Percentiles rank a stretch among this genome's conserved stretches.
phyloP scores from a whole-genome alignment of 306 rosid genomes.

The Hippophae gyantsensis region DNA sequence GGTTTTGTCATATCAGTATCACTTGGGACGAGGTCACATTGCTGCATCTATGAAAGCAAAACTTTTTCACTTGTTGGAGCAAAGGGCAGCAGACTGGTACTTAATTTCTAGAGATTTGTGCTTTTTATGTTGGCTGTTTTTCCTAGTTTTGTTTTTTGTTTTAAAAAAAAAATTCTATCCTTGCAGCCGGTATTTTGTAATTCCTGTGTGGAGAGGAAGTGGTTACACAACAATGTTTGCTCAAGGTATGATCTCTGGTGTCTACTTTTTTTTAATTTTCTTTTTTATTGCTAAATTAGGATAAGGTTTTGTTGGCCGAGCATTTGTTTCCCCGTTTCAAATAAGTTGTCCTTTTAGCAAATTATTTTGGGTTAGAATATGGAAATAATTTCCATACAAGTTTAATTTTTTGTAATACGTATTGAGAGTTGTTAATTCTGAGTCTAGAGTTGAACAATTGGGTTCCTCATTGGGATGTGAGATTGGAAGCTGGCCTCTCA shows the following conservation, averaged over 20 bases:
- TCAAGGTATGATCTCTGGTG: constrained; percentile 55
- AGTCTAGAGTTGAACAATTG: no score
- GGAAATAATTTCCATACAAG: neutral
- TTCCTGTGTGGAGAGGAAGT: constrained; percentile 87
- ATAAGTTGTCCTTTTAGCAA: neutral
- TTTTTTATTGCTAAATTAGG: neutral
- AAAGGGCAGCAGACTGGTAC: constrained; percentile 79
- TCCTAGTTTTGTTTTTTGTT: constrained; percentile 10
- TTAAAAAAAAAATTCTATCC: neutral
- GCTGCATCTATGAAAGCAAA: constrained; percentile 74
- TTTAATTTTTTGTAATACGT: neutral
- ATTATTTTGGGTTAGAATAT: neutral
- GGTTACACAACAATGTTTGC: constrained; percentile 82
- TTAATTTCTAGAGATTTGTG: constrained; percentile 3
- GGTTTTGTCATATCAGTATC: constrained; percentile 43
- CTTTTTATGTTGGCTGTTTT: neutral
- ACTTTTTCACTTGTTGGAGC: constrained; percentile 69
- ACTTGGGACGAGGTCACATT: constrained; percentile 88
- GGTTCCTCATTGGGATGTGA: no score
- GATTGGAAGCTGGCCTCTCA: no score
- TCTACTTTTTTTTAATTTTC: constrained; percentile 17
- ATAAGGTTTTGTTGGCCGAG: neutral
- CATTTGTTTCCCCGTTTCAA: neutral
- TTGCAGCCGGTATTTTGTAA: constrained; percentile 76
- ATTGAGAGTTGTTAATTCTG: neutral